Evolutionary conservation across 768 basidiomycete genomes (phyloP), one percentile per base, ranked within the genome.

Genomic region (Atractiella rhizophila): DNA sequence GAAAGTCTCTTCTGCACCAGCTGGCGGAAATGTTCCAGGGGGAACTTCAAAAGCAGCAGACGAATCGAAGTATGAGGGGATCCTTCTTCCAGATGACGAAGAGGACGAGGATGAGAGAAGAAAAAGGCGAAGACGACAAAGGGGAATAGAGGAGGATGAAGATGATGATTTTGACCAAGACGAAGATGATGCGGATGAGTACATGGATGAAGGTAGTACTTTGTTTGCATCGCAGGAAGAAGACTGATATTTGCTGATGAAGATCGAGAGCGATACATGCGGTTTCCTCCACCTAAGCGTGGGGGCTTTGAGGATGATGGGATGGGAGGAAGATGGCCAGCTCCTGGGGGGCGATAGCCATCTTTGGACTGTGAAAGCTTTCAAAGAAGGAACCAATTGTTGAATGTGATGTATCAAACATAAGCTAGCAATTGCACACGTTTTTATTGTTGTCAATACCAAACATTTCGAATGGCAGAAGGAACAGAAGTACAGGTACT

Each of bases 1-100:
- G 26, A 64, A 65, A 6, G 66, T 86, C 5, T 43, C 37, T 24
- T 37, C 31, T 12, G 37, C 4, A 4, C 16, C 19, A 7, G 24
- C 34, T 19, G 21, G 24, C 5, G 44, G 24, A 20, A 45, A 35
- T 23, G 20, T 20, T 4, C 20, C 19, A 1, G 31, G 24, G 15
- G 30, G 39, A 1, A 24, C 33, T 16, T 19, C 28, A 8, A 30
- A 31, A 20, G 29, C 28, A 4, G 40, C 24, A 9, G 7, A 30
- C 13, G 40, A 28, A 25, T 24, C 35, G 15, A 21, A 39, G 4
- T 21, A 21, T 15, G 39, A 45, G 18, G n/a, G n/a, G n/a, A n/a
- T n/a, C n/a, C n/a, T n/a, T n/a, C n/a, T n/a, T n/a, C 39, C 40
- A 26, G 43, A 45, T 27, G 35, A n/a, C 28, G 27, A 39, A 31